Conservation (phyloP, 108 stramenopile species). For the Stephanodiscus triporus region DNA sequence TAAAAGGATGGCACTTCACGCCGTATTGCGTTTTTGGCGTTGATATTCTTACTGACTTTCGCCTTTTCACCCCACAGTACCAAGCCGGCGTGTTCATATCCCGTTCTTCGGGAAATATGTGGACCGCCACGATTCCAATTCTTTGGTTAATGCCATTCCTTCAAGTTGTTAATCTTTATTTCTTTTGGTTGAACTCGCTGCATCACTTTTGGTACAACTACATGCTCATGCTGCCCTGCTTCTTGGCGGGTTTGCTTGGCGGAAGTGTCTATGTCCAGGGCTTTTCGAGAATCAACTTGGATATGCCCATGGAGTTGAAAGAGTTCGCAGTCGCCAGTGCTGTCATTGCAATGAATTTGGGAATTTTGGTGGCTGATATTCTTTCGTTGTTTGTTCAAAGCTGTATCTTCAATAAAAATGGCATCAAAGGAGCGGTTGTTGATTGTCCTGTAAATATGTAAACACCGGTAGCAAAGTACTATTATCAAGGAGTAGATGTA, state of each 20-base stretch:
- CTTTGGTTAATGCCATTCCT: slow-evolving; percentile 77
- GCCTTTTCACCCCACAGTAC: slow-evolving; percentile 31
- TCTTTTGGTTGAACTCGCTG: slow-evolving; percentile 59
- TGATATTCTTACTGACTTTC: background rate
- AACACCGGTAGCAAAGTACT: background rate
- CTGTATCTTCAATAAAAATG: background rate
- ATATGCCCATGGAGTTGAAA: slow-evolving; percentile 51
- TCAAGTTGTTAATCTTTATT: slow-evolving; percentile 64
- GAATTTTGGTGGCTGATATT: background rate
- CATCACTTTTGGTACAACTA: slow-evolving; percentile 43
- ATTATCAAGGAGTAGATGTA: background rate
- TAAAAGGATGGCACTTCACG: background rate
- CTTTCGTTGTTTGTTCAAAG: background rate
- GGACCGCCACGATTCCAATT: slow-evolving; percentile 43
- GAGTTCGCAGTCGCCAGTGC: slow-evolving; percentile 53
- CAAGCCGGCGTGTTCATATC: slow-evolving; percentile 82
- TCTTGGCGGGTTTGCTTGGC: slow-evolving; percentile 75
- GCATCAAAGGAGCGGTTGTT: background rate
- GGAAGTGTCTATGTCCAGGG: slow-evolving; percentile 85
- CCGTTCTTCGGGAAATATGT: slow-evolving; percentile 65
- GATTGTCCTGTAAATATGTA: background rate
- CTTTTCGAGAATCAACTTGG: slow-evolving; percentile 61
- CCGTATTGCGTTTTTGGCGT: no score
- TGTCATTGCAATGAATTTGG: background rate
- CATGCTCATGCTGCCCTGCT: slow-evolving; percentile 51